phyloP scores from a whole-genome alignment of 495 filamentous ascomycete species.

The Trichocladium uniseriatum region DNA sequence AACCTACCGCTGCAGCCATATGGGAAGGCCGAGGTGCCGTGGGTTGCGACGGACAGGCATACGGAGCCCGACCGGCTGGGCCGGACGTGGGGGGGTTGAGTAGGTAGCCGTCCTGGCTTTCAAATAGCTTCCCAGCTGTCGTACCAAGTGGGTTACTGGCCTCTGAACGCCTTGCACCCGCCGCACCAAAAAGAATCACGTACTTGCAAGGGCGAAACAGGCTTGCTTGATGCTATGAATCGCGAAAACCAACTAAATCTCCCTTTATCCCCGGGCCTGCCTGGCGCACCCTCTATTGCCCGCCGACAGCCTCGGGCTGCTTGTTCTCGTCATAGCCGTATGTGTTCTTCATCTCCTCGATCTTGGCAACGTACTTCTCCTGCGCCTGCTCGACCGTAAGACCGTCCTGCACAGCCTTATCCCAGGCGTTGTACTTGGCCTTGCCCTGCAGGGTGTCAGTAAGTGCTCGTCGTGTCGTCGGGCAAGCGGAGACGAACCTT shows the following conservation, averaged over 20 bases:
- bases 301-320: conserved; percentile 44
- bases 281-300: conserved; percentile 2
- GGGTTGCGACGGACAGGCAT: conserved; percentile 62
- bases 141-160: no score
- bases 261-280: not conserved
- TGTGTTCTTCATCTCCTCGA: conserved; percentile 58
- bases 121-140: no score
- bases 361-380: conserved; percentile 63
- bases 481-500: conserved; percentile 39
- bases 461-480: not conserved
- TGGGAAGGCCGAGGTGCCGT: conserved; percentile 53
- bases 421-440: conserved; percentile 69
- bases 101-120: not conserved
- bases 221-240: no score
- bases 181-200: no score
- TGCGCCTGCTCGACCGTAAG: conserved; percentile 54
- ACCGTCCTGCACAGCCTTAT: conserved; percentile 49
- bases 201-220: no score
- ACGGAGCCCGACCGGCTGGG: conserved; percentile 63
- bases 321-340: conserved; percentile 53
- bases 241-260: not conserved
- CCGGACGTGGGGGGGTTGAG: conserved; percentile 16
- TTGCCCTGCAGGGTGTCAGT: conserved; percentile 50
- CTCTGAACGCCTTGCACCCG: no score
- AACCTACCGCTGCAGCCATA: conserved; percentile 66